Conservation (phyloP, 306 rosid species). For the Mucuna pruriens region DNA sequence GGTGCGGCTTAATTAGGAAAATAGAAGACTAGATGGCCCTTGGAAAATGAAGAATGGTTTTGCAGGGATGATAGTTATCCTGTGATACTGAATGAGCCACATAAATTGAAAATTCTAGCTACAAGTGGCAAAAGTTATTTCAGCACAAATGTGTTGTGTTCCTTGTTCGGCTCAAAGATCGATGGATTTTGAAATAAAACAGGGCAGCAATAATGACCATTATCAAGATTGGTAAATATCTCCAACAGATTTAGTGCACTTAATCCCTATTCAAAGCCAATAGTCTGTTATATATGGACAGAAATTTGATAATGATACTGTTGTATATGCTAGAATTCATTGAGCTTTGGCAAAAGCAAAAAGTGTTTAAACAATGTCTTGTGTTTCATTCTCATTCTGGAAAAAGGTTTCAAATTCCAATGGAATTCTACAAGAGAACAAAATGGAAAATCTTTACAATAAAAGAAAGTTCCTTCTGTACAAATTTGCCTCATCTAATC, state of each 20-base stretch:
- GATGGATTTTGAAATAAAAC: too few relatives aligned
- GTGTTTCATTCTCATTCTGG: not conserved
- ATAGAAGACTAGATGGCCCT: not conserved
- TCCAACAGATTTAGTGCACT: not conserved
- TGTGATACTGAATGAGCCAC: not conserved
- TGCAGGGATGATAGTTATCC: not conserved
- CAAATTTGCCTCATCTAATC: slow-evolving; percentile 34
- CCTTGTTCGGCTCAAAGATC: not conserved
- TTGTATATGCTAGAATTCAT: too few relatives aligned
- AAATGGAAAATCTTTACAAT: not conserved
- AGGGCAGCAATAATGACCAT: not conserved
- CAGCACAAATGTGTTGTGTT: not conserved
- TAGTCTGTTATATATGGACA: not conserved
- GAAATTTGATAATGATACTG: not conserved
- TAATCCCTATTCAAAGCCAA: not conserved
- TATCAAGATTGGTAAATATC: not conserved
- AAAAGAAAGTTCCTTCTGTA: not conserved
- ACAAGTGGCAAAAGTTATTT: not conserved
- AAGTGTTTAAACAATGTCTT: not conserved
- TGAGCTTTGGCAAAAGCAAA: not conserved
- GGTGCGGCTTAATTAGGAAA: not conserved
- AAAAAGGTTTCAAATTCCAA: not conserved
- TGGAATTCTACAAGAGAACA: slow-evolving; percentile 1
- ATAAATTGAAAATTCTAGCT: not conserved
- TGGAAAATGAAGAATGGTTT: not conserved